Percentiles rank a stretch among this genome's conserved stretches.
Conservation (phyloP, 2,329 filamentous ascomycete species). For the Phialemoniopsis sp. region DNA sequence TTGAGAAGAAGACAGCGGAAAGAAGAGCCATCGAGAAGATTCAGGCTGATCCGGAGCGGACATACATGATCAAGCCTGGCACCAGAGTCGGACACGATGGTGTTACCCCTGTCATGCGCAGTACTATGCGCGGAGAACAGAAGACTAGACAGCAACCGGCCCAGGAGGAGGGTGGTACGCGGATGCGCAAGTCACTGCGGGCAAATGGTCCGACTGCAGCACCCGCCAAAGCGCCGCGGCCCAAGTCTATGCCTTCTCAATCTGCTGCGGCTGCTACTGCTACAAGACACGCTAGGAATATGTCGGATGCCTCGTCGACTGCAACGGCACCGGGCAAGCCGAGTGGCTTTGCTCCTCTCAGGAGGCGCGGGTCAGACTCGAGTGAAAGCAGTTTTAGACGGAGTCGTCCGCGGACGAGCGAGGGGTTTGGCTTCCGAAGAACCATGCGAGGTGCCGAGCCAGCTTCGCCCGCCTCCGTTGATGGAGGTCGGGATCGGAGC, state of each 20-base stretch:
- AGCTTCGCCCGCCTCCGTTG: slow-evolving; percentile 18
- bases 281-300: slow-evolving; percentile 1
- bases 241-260: slow-evolving; percentile 3
- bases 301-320: neutral
- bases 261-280: no score
- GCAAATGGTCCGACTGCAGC: slow-evolving; percentile 5
- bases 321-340: no score
- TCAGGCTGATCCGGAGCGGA: slow-evolving; percentile 19
- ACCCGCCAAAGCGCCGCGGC: neutral
- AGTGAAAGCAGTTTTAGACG: slow-evolving; percentile 84
- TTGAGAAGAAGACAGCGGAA: slow-evolving; percentile 35
- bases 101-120: neutral
- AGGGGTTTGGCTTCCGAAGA: slow-evolving; percentile 60
- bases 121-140: slow-evolving; percentile 6
- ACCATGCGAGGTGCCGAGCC: slow-evolving; percentile 59
- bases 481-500: slow-evolving; percentile 7
- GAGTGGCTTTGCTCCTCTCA: slow-evolving; percentile 25
- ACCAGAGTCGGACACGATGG: slow-evolving; percentile 13
- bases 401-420: slow-evolving; percentile 38
- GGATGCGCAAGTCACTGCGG: slow-evolving; percentile 29
- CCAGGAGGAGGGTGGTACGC: slow-evolving; percentile 10
- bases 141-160: slow-evolving; percentile 12
- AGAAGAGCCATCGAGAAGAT: slow-evolving; percentile 30
- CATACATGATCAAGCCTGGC: slow-evolving; percentile 23
- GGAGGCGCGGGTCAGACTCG: slow-evolving; percentile 56